A percentile compares a stretch with the other conserved stretches of the same genome.
phyloP scores from a whole-genome alignment of 2,329 filamentous ascomycete genomes.

The Monosporascus cannonballus region DNA sequence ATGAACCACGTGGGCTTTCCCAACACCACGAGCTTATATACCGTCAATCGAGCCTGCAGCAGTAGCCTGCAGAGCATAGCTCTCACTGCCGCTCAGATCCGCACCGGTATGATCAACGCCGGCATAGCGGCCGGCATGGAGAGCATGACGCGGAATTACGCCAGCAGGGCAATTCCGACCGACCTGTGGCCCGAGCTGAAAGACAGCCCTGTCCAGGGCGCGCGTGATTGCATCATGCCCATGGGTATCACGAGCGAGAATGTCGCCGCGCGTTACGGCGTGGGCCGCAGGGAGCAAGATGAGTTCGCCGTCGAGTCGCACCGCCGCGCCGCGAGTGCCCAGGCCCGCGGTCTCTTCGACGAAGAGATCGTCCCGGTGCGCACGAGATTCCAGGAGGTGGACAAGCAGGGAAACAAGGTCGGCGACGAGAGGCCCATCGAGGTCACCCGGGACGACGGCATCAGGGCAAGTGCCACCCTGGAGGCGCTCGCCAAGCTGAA shows the following conservation, averaged over 20 bases:
- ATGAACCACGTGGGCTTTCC: constrained; percentile 78
- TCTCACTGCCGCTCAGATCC: constrained; percentile 66
- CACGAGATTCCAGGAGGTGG: constrained; percentile 60
- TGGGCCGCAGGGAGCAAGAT: constrained; percentile 73
- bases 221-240: constrained; percentile 82
- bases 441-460: constrained; percentile 75
- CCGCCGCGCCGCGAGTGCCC: constrained; percentile 63
- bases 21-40: constrained; percentile 69
- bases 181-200: constrained; percentile 71
- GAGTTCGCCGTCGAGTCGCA: constrained; percentile 74
- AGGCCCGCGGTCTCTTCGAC: constrained; percentile 64
- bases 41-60: constrained; percentile 81
- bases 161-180: constrained; percentile 73
- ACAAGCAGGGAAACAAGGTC: constrained; percentile 52
- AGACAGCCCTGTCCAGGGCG: constrained; percentile 59
- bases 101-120: constrained; percentile 62
- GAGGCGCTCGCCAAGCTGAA: constrained; percentile 76
- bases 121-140: constrained; percentile 90
- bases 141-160: constrained; percentile 93
- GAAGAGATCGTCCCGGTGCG: constrained; percentile 74
- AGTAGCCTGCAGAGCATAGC: constrained; percentile 74
- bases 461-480: constrained; percentile 59
- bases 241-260: constrained; percentile 93
- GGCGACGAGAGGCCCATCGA: constrained; percentile 56
- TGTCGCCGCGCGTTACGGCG: constrained; percentile 70